A percentile compares a stretch with the other conserved stretches of the same genome.
phyloP scores from a whole-genome alignment of 345 rosid species.

The Gossypium herbaceum region DNA sequence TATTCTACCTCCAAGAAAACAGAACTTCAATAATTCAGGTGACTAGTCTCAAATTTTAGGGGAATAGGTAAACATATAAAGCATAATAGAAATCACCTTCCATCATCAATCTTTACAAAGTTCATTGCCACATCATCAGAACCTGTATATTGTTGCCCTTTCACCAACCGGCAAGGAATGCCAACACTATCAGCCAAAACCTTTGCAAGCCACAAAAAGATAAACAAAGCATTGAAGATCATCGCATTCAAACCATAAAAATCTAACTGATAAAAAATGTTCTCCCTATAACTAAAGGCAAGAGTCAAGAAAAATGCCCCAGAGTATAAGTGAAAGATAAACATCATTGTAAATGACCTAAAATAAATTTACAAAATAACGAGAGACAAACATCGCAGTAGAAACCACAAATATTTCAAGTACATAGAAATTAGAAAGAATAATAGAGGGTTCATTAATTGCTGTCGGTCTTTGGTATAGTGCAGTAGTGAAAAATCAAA shows the following conservation, averaged over 20 bases:
- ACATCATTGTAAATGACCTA: background rate
- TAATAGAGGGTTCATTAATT: background rate
- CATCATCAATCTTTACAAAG: constrained; percentile 81
- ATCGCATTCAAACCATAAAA: constrained; percentile 10
- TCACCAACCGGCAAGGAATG: constrained; percentile 86
- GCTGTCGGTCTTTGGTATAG: background rate
- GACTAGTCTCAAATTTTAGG: background rate
- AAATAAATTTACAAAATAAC: background rate
- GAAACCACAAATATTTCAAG: background rate
- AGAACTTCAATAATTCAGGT: background rate
- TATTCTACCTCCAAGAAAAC: background rate
- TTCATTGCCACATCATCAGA: constrained; percentile 87
- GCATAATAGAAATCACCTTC: constrained; percentile 53
- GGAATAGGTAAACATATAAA: constrained; percentile 4
- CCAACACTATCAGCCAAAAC: constrained; percentile 86
- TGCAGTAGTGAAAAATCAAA: background rate
- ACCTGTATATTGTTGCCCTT: constrained; percentile 86
- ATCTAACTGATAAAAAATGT: constrained; percentile 8
- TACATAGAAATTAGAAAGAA: background rate
- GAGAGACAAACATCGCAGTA: background rate
- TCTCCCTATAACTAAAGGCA: constrained; percentile 8
- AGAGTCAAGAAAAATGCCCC: background rate
- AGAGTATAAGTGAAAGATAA: background rate
- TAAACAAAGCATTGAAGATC: background rate
- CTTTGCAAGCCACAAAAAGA: constrained; percentile 37